These are phyloP conservation scores for Colletotrichum shisoi DNA, from an alignment of 2,329 filamentous ascomycete species.

Conservation along the genomic window DNA sequence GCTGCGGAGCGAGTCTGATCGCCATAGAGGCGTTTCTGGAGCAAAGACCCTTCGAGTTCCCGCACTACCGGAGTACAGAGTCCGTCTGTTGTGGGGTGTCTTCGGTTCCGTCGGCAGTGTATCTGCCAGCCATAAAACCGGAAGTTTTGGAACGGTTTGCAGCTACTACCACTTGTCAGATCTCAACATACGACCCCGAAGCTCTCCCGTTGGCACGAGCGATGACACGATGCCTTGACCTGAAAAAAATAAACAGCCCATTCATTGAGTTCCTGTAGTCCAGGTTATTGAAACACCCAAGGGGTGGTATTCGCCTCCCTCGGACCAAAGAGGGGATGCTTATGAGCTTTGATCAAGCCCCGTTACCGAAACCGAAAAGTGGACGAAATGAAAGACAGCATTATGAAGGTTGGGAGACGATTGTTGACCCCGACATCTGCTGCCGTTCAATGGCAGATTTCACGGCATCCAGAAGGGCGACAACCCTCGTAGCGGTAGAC, in stretches of 20 bases:
- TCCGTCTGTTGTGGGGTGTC: constrained; percentile 32
- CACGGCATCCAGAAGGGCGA: background rate
- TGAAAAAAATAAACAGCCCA: too few relatives aligned
- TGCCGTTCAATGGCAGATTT: constrained; percentile 1
- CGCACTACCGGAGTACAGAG: background rate
- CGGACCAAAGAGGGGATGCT: too few relatives aligned
- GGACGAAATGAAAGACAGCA: background rate
- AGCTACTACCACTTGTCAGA: background rate
- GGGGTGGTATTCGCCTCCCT: too few relatives aligned
- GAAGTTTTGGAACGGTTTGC: constrained; percentile 5
- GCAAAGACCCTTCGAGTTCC: too few relatives aligned
- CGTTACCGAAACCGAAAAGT: too few relatives aligned
- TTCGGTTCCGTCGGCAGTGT: constrained; percentile 14
- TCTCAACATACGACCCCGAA: background rate
- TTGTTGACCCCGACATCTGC: background rate
- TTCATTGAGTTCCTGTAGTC: too few relatives aligned
- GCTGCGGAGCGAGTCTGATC: background rate
- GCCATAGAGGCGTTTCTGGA: background rate
- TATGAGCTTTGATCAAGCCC: too few relatives aligned
- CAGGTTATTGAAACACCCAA: too few relatives aligned
- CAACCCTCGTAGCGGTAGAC: background rate
- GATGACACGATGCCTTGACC: too few relatives aligned
- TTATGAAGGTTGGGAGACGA: background rate
- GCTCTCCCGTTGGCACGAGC: background rate
- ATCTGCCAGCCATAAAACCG: background rate